These are phyloP conservation scores for Talaromyces sp. DNA, from an alignment of 2,329 filamentous ascomycete genomes.

Conservation along the genomic window DNA sequence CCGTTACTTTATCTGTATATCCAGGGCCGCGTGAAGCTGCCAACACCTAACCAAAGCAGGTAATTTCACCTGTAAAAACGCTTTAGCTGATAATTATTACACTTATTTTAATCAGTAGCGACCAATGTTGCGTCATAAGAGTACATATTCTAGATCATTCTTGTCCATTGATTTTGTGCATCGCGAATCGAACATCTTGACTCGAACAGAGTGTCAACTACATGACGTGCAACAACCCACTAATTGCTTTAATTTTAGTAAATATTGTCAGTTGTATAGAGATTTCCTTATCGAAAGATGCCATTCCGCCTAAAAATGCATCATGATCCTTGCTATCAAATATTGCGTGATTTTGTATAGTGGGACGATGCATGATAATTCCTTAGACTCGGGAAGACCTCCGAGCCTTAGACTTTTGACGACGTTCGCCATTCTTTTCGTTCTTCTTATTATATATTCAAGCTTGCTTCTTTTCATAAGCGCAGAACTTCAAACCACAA, in stretches of 20 bases:
- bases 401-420: background rate
- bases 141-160: background rate
- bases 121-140: background rate
- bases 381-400: background rate
- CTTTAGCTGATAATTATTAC: background rate
- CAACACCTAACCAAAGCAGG: background rate
- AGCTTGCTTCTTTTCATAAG: background rate
- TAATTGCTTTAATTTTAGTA: background rate
- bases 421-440: background rate
- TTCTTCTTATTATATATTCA: background rate
- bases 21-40: background rate
- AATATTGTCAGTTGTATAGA: background rate
- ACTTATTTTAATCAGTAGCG: background rate
- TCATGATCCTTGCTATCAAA: background rate
- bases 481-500: background rate
- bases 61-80: background rate
- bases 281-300: conserved; percentile 3
- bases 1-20: too few species aligned
- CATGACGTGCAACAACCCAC: background rate
- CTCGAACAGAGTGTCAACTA: background rate
- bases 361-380: background rate
- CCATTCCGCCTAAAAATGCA: conserved; percentile 8
- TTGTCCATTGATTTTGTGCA: background rate
- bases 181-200: background rate
- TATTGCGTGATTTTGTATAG: conserved; percentile 8